These are phyloP conservation scores for Acarospora socialis DNA, from an alignment of 2,329 filamentous ascomycete genomes.

Conservation along the genomic window DNA sequence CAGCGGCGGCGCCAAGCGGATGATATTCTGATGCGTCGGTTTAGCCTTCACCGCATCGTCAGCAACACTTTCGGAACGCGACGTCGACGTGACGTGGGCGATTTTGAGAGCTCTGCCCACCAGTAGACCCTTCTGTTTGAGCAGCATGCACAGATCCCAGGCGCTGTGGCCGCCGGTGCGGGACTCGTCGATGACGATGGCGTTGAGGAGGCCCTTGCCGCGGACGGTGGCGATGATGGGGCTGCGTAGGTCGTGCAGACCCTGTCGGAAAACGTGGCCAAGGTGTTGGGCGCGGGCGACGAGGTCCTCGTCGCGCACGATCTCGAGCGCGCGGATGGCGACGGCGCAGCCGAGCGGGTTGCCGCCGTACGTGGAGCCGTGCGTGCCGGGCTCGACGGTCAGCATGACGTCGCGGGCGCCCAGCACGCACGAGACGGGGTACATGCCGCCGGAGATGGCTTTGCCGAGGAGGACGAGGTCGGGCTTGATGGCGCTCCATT, in stretches of 20 bases:
- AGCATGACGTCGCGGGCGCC: conserved; percentile 86
- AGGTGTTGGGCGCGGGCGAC: conserved; percentile 68
- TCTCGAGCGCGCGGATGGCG: conserved; percentile 84
- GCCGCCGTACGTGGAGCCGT: conserved; percentile 95
- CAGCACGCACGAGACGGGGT: conserved; percentile 91
- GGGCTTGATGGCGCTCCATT: conserved; percentile 91
- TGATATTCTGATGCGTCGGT: conserved; percentile 97
- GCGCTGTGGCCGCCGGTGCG: conserved; percentile 74
- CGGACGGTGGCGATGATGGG: conserved; percentile 71
- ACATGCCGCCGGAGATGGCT: conserved; percentile 96
- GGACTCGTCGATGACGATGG: conserved; percentile 85
- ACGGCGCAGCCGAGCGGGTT: conserved; percentile 93
- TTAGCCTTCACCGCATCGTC: conserved; percentile 59
- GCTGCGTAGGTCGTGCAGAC: conserved; percentile 58
- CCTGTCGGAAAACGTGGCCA: conserved; percentile 70
- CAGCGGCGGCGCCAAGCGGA: conserved; percentile 88
- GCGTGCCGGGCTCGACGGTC: conserved; percentile 87
- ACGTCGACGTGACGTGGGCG: conserved; percentile 20
- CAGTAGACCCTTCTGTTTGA: conserved; percentile 89
- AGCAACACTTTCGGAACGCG: too few species aligned
- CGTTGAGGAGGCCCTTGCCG: conserved; percentile 89
- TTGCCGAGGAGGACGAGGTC: conserved; percentile 92
- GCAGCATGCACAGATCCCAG: conserved; percentile 90
- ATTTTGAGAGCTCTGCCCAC: conserved; percentile 44
- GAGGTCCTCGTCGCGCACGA: conserved; percentile 83